A percentile compares a stretch with the other conserved stretches of the same genome.
Conservation (phyloP, 148 eudicot species). For the Chenopodium berlandieri region DNA sequence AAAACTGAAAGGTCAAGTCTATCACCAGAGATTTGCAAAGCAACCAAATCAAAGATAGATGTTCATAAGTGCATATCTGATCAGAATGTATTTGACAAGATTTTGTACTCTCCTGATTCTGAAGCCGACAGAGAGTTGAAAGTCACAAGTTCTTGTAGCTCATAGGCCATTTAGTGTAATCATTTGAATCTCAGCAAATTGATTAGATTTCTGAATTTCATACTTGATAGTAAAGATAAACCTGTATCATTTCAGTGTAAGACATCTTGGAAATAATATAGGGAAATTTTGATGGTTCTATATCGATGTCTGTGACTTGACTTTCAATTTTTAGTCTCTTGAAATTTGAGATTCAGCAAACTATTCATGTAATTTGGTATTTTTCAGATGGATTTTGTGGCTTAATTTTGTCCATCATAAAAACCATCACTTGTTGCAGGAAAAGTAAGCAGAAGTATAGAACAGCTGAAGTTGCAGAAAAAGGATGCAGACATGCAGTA, state of each 20-base stretch:
- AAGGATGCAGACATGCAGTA: not conserved
- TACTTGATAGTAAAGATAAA: not conserved
- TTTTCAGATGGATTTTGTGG: not conserved
- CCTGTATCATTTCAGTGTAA: conserved; percentile 13
- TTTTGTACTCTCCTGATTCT: conserved; percentile 21
- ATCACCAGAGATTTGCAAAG: not conserved
- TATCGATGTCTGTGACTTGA: not conserved
- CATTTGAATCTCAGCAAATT: not conserved
- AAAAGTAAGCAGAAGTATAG: not conserved
- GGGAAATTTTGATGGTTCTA: conserved; percentile 13
- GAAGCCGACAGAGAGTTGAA: conserved; percentile 17
- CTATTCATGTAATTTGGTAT: not conserved
- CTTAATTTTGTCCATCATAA: not conserved
- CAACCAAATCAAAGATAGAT: conserved; percentile 13
- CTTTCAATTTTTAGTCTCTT: not conserved
- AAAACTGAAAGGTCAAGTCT: conserved; percentile 11
- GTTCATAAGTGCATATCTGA: conserved; percentile 8
- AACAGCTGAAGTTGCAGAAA: not conserved
- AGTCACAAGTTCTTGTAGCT: conserved; percentile 3
- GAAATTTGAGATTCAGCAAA: not conserved
- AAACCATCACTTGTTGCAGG: not conserved
- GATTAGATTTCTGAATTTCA: conserved; percentile 1
- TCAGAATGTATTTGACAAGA: conserved; percentile 15
- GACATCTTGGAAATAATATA: not conserved
- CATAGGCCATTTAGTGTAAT: not conserved